Base-by-base conservation (phyloP, 768 basidiomycete genomes). In the Scleroderma citrinum region DNA sequence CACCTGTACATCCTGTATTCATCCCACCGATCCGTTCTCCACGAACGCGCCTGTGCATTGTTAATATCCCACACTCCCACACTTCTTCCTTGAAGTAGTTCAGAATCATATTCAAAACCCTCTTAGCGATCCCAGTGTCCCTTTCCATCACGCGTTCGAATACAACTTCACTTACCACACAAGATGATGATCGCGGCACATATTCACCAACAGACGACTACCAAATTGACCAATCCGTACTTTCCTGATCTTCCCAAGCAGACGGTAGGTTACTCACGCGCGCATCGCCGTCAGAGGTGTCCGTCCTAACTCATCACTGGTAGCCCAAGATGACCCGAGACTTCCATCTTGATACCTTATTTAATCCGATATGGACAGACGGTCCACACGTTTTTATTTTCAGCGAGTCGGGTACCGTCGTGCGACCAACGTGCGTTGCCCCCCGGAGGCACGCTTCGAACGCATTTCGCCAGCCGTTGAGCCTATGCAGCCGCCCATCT, bases 271-370 rank as follows among this genome's bases (percentile, higher is more conserved):
- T n/a, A 31, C 20, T 19, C 44, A 4, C 26, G 26, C 4, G 26
- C 8, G 26, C 26, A 29, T 8, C 8, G 26, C 26, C 8, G 26
- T 29, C 26, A 8, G 26, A 29, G 26, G 26, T 29, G 26, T 29
- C 26, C 26, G 26, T 29, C 26, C 26, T 29, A 29, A 29, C 26
- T 4, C 26, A 8, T 29, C 26, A 29, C n/a, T 29, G 26, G 26
- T 29, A 29, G 8, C 8, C 26, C 5, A 29, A 29, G 26, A 8
- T 29, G 26, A 29, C 26, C 4, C 26, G 26, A 4, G 66, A 84
- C 77, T 64, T 83, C 72, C 59, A 77, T 74, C 44, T 72, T 64
- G 56, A 83, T 72, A 30, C 72, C 64, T 50, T 79, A 71, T 48
- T 72, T 66, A 49, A 71, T 54, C 36, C 58, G 51, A 31, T 72